Evolutionary conservation across 2,329 filamentous ascomycete genomes (phyloP).

Genomic region (Monosporascus sp.): DNA sequence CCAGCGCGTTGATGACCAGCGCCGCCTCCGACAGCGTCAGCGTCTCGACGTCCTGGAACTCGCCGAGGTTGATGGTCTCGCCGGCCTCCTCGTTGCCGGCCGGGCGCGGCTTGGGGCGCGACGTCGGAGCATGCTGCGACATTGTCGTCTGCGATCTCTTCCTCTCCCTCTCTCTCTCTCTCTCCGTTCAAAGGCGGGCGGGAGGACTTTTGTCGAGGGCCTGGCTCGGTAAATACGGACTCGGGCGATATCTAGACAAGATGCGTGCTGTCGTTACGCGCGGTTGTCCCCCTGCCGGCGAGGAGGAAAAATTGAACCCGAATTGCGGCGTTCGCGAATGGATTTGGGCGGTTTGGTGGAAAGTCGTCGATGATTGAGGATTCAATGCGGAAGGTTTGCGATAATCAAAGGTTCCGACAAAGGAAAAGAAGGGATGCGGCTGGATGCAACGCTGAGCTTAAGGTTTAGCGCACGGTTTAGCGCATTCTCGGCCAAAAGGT

Average conservation of each 20-base stretch:
- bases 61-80: slow-evolving; percentile 76
- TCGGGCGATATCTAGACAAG: too few species aligned
- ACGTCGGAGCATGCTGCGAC: slow-evolving; percentile 44
- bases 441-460: not conserved
- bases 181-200: slow-evolving; percentile 4
- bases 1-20: slow-evolving; percentile 84
- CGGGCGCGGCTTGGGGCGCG: slow-evolving; percentile 62
- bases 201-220: not conserved
- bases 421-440: not conserved
- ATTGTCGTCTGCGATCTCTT: slow-evolving; percentile 11
- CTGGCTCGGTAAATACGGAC: not conserved
- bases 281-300: too few species aligned
- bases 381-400: too few species aligned
- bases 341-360: not conserved
- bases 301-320: too few species aligned
- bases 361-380: not conserved
- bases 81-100: slow-evolving; percentile 85
- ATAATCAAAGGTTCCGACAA: not conserved
- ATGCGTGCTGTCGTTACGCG: too few species aligned
- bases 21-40: slow-evolving; percentile 89
- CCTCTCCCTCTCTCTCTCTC: not conserved
- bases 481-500: not conserved
- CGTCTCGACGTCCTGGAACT: slow-evolving; percentile 88
- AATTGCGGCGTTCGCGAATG: too few species aligned
- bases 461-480: not conserved